Evolutionary conservation across 176 grass and related monocot genomes (phyloP).

Genomic region (Juncus inflexus): DNA sequence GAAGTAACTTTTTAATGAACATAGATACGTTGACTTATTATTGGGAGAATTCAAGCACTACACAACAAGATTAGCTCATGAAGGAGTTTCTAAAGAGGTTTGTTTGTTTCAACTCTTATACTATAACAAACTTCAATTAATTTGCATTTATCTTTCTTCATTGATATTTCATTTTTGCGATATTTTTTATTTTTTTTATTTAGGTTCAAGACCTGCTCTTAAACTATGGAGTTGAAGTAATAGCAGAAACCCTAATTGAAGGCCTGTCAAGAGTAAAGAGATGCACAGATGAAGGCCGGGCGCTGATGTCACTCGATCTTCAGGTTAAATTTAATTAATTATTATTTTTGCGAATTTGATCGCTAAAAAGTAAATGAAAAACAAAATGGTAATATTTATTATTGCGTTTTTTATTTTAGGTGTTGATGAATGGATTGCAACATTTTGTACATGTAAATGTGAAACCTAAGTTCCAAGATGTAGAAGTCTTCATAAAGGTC

Average conservation of each 20-base stretch:
- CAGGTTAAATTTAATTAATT: conserved; percentile 43
- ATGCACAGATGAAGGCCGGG: conserved; percentile 95
- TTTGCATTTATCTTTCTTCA: conserved; percentile 9
- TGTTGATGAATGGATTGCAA: conserved; percentile 87
- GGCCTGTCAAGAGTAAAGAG: conserved; percentile 90
- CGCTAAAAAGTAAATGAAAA: background rate
- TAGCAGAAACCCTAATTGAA: conserved; percentile 83
- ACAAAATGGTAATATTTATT: conserved; percentile 5
- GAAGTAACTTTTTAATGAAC: background rate
- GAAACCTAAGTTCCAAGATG: conserved; percentile 83
- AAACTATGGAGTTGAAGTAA: conserved; percentile 75
- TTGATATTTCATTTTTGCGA: conserved; percentile 16
- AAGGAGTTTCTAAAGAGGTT: conserved; percentile 91
- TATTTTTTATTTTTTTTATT: background rate
- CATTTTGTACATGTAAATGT: conserved; percentile 86
- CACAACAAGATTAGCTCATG: conserved; percentile 94
- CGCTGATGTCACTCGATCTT: conserved; percentile 96
- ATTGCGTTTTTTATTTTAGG: conserved; percentile 43
- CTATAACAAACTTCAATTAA: background rate
- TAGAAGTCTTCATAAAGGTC: conserved; percentile 93
- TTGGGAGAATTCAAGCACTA: conserved; percentile 99
- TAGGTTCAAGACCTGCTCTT: conserved; percentile 88
- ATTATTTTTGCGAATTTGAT: no score
- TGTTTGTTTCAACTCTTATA: conserved; percentile 9
- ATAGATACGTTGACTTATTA: conserved; percentile 92